phyloP scores from a whole-genome alignment of 2,329 filamentous ascomycete species.

The Blastomyces gilchristii region DNA sequence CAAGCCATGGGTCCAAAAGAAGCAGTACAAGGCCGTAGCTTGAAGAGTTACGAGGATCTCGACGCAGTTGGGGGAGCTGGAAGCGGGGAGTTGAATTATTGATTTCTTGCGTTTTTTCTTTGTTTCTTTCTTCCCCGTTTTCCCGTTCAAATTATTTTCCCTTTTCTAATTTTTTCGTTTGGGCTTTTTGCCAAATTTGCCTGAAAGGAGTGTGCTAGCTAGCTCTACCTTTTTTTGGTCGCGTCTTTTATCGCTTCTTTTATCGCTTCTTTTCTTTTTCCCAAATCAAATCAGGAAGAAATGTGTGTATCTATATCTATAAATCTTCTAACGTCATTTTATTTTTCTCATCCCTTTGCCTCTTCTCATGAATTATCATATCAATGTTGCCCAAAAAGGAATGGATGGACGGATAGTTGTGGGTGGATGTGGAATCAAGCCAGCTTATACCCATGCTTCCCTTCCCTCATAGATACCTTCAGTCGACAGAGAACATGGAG shows the following conservation, averaged over 20 bases:
- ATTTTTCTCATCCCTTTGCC: background rate
- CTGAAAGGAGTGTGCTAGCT: too few species aligned
- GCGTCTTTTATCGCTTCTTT: background rate
- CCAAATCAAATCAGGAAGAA: background rate
- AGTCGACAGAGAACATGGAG: background rate
- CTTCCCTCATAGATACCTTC: background rate
- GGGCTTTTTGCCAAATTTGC: background rate
- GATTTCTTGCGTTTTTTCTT: constrained; percentile 17
- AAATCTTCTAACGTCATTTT: background rate
- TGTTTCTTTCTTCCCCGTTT: background rate
- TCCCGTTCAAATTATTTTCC: background rate
- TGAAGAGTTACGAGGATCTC: constrained; percentile 96
- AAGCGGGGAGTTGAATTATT: constrained; percentile 85
- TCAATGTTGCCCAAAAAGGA: background rate
- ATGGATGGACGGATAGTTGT: background rate
- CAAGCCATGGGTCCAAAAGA: constrained; percentile 72
- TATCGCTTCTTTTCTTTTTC: background rate
- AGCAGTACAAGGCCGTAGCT: constrained; percentile 79
- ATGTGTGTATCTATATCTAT: constrained; percentile 4
- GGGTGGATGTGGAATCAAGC: background rate
- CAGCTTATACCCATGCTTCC: background rate
- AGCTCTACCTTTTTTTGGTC: background rate
- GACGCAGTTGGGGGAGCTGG: constrained; percentile 70
- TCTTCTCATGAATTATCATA: background rate
- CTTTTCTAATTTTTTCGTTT: background rate